These are phyloP conservation scores for Ustilago crameri DNA, from an alignment of 1,284 basidiomycete genomes.

Conservation along the genomic window DNA sequence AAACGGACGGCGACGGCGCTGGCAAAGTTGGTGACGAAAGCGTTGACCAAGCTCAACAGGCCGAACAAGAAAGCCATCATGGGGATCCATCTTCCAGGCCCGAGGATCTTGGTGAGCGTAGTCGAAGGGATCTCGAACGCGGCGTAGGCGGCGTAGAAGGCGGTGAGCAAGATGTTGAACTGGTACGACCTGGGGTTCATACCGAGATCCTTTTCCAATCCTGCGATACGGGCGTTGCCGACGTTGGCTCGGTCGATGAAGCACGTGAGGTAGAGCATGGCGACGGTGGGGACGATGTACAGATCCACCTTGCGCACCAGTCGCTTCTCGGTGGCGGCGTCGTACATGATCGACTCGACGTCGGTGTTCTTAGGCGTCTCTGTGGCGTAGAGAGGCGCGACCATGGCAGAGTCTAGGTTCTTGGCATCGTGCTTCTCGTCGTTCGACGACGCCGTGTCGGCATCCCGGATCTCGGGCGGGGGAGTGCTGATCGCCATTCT, in stretches of 20 bases:
- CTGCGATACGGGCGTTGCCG: slow-evolving; percentile 60
- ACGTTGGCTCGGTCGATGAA: slow-evolving; percentile 50
- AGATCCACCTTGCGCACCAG: slow-evolving; percentile 61
- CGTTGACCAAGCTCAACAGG: slow-evolving; percentile 44
- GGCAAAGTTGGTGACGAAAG: slow-evolving; percentile 66
- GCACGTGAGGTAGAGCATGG: slow-evolving; percentile 45
- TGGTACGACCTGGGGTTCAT: slow-evolving; percentile 51
- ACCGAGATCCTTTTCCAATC: slow-evolving; percentile 52
- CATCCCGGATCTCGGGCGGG: slow-evolving; percentile 15
- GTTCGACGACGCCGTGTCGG: slow-evolving; percentile 29
- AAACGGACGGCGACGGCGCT: slow-evolving; percentile 67
- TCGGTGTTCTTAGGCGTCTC: slow-evolving; percentile 14
- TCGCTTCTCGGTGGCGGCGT: slow-evolving; percentile 37
- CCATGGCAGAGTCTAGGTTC: not conserved
- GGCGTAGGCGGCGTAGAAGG: slow-evolving; percentile 51
- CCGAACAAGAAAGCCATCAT: slow-evolving; percentile 55
- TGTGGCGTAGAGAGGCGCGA: slow-evolving; percentile 17
- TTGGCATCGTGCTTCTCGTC: slow-evolving; percentile 32
- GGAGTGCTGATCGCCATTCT: slow-evolving; percentile 32
- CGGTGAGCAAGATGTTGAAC: slow-evolving; percentile 60
- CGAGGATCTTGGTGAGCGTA: slow-evolving; percentile 72
- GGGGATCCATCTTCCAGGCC: slow-evolving; percentile 68
- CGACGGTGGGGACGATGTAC: slow-evolving; percentile 54
- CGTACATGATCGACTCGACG: slow-evolving; percentile 70
- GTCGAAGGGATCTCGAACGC: slow-evolving; percentile 74